phyloP scores from a whole-genome alignment of 805 yeast genomes.

The Saccharomycopsis olivae region DNA sequence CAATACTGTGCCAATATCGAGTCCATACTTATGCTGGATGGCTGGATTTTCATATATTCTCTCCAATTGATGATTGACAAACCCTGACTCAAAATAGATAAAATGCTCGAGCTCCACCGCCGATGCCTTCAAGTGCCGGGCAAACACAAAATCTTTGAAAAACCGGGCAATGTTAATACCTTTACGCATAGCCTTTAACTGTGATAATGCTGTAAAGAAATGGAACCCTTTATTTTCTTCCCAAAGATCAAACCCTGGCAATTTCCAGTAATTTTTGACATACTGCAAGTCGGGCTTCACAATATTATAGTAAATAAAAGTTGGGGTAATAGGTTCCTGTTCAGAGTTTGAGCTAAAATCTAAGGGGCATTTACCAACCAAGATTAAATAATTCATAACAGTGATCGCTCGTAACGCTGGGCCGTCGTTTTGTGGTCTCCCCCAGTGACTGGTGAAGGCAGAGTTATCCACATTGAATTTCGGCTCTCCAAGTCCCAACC shows the following conservation, averaged over 20 bases:
- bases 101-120: slow-evolving; percentile 6
- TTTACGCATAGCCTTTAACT: slow-evolving; percentile 43
- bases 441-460: slow-evolving; percentile 66
- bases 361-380: slow-evolving; percentile 10
- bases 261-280: slow-evolving; percentile 40
- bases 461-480: slow-evolving; percentile 63
- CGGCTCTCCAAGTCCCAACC: slow-evolving; percentile 91
- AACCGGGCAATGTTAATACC: slow-evolving; percentile 31
- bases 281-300: slow-evolving; percentile 55
- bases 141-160: slow-evolving; percentile 21
- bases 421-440: slow-evolving; percentile 93
- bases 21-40: slow-evolving; percentile 44
- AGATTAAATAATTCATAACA: slow-evolving; percentile 14
- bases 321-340: slow-evolving; percentile 38
- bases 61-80: slow-evolving; percentile 6
- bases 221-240: slow-evolving; percentile 59
- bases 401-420: slow-evolving; percentile 76
- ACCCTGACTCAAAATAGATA: slow-evolving; percentile 8
- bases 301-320: slow-evolving; percentile 43
- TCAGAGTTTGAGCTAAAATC: slow-evolving; percentile 26
- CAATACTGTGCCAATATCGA: slow-evolving; percentile 64
- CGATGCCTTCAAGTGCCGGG: slow-evolving; percentile 1
- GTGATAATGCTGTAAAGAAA: slow-evolving; percentile 56
- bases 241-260: slow-evolving; percentile 63
- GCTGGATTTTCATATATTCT: slow-evolving; percentile 16